Percentiles rank a stretch among this genome's conserved stretches.
These are phyloP conservation scores for Bacterosira constricta DNA, from an alignment of 108 stramenopile genomes.

Conservation along the genomic window DNA sequence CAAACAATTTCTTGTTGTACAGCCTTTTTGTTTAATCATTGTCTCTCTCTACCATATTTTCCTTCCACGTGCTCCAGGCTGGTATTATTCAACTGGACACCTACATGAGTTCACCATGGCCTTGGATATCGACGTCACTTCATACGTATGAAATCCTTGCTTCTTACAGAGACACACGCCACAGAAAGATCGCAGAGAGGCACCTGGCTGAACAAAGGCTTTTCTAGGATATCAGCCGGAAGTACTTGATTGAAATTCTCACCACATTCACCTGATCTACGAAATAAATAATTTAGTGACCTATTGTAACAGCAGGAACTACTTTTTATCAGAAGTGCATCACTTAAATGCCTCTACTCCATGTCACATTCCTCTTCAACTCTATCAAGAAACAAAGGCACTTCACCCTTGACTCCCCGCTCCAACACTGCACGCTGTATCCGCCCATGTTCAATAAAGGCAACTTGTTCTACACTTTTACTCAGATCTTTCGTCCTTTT, in stretches of 20 bases:
- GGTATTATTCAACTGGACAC: slow-evolving; percentile 55
- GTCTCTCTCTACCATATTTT: neutral
- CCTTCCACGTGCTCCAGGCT: slow-evolving; percentile 19
- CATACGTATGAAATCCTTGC: slow-evolving; percentile 59
- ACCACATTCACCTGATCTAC: no score
- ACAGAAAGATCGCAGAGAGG: slow-evolving; percentile 57
- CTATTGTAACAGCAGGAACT: no score
- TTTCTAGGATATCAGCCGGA: slow-evolving; percentile 1
- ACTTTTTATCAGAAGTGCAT: no score
- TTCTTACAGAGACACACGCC: slow-evolving; percentile 58
- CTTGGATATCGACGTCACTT: slow-evolving; percentile 56
- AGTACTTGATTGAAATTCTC: neutral
- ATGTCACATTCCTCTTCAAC: slow-evolving; percentile 8
- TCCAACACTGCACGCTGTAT: slow-evolving; percentile 48
- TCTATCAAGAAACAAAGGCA: slow-evolving; percentile 45
- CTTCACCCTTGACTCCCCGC: slow-evolving; percentile 11
- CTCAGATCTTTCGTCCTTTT: slow-evolving; percentile 49
- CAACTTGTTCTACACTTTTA: slow-evolving; percentile 51
- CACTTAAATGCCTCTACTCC: no score
- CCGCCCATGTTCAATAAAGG: slow-evolving; percentile 25
- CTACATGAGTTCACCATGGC: slow-evolving; percentile 52
- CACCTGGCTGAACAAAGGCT: slow-evolving; percentile 43
- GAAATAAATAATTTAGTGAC: no score
- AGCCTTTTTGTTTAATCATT: neutral
- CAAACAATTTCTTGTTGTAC: neutral